These are phyloP conservation scores for Diaporthe sp. DNA, from an alignment of 2,329 filamentous ascomycete species.

Conservation along the genomic window DNA sequence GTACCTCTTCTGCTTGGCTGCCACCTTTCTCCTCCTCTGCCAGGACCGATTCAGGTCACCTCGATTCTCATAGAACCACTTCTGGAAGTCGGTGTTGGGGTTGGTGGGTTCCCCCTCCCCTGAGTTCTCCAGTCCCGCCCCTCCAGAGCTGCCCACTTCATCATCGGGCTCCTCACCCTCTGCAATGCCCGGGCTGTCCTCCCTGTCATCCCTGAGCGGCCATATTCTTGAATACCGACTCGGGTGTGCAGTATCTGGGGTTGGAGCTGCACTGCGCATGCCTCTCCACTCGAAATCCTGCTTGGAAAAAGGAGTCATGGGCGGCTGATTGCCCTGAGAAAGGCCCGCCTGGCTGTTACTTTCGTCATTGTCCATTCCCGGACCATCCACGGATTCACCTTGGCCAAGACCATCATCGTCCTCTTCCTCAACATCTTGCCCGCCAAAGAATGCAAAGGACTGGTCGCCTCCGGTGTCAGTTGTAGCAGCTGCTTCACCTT, in stretches of 20 bases:
- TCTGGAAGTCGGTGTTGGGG: slow-evolving; percentile 66
- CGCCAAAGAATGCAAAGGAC: slow-evolving; percentile 84
- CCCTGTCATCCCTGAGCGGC: slow-evolving; percentile 61
- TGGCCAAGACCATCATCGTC: slow-evolving; percentile 50
- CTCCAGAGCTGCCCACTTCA: slow-evolving; percentile 46
- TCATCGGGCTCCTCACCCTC: slow-evolving; percentile 53
- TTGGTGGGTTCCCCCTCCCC: slow-evolving; percentile 47
- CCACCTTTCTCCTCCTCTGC: slow-evolving; percentile 75
- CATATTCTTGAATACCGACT: slow-evolving; percentile 74
- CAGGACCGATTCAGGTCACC: slow-evolving; percentile 76
- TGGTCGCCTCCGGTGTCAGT: slow-evolving; percentile 62
- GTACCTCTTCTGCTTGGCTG: slow-evolving; percentile 76
- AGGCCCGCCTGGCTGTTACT: slow-evolving; percentile 41
- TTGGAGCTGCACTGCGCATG: slow-evolving; percentile 90
- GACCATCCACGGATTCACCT: slow-evolving; percentile 60
- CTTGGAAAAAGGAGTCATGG: slow-evolving; percentile 87
- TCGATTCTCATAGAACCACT: slow-evolving; percentile 78
- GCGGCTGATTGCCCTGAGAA: slow-evolving; percentile 57
- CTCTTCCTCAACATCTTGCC: slow-evolving; percentile 60
- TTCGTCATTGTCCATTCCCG: slow-evolving; percentile 41
- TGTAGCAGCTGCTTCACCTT: slow-evolving; percentile 54
- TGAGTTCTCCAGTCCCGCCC: slow-evolving; percentile 47
- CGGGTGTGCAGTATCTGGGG: slow-evolving; percentile 90
- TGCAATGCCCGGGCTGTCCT: slow-evolving; percentile 59
- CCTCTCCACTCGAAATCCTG: slow-evolving; percentile 82